These are phyloP conservation scores for Penicillium sp. DNA, from an alignment of 2,329 filamentous ascomycete species.

Conservation along the genomic window DNA sequence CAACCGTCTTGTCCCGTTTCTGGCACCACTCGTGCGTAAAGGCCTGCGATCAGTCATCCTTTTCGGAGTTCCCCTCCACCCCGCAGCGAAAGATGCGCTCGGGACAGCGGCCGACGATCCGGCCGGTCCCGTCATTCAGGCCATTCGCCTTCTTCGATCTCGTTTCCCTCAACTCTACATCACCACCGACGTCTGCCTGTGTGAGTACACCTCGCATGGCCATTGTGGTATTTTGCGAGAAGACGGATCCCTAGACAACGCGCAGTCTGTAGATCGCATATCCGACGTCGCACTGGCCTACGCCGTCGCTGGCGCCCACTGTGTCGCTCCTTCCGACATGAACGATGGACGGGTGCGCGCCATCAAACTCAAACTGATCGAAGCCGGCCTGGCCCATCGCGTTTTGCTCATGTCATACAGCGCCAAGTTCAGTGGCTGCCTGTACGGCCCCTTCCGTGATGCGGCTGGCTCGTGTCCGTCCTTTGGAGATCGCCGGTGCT, in stretches of 20 bases:
- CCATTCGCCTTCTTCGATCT: conserved; percentile 75
- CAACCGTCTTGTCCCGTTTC: conserved; percentile 76
- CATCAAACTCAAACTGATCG: conserved; percentile 96
- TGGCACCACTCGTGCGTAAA: conserved; percentile 80
- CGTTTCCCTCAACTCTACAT: conserved; percentile 89
- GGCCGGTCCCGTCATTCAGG: conserved; percentile 80
- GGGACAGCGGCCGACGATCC: conserved; percentile 92
- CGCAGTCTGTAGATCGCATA: conserved; percentile 86
- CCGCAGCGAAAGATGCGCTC: conserved; percentile 79
- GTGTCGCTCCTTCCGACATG: conserved; percentile 96
- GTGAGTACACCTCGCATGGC: conserved; percentile 96
- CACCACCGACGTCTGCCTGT: conserved; percentile 87
- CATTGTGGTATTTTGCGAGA: conserved; percentile 95
- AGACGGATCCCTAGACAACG: conserved; percentile 88
- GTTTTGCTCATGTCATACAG: conserved; percentile 96
- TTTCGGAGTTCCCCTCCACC: conserved; percentile 83
- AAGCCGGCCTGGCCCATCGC: conserved; percentile 85
- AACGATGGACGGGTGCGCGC: conserved; percentile 95
- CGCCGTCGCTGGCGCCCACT: conserved; percentile 91
- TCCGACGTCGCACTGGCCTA: conserved; percentile 97
- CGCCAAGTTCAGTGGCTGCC: conserved; percentile 92
- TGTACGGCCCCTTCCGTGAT: conserved; percentile 96
- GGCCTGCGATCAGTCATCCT: conserved; percentile 89
- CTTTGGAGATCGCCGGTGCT: conserved; percentile 93
- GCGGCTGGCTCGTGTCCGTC: conserved; percentile 85